These are phyloP conservation scores for Mycogone perniciosa DNA, from an alignment of 2,329 filamentous ascomycete species.

Conservation along the genomic window DNA sequence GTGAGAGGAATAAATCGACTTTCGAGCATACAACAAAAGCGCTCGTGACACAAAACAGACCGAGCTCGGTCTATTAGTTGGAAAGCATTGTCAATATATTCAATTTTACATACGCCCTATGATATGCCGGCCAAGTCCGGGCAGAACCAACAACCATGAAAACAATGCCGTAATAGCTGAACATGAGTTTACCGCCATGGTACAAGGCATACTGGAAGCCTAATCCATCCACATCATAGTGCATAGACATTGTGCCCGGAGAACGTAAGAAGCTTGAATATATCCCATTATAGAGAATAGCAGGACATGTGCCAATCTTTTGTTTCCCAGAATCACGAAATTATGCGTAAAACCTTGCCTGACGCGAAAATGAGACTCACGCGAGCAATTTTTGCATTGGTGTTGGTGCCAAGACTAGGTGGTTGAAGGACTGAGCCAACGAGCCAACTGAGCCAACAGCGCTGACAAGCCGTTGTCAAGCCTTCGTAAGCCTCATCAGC, in stretches of 20 bases:
- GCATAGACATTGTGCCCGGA: not conserved
- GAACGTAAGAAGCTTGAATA: not conserved
- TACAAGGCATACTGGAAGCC: not conserved
- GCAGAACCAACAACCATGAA: not conserved
- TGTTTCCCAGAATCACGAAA: not conserved
- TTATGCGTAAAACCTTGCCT: not conserved
- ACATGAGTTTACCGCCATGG: not conserved
- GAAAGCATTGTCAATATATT: no score
- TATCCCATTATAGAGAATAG: not conserved
- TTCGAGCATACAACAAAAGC: not conserved
- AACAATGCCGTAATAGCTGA: no score
- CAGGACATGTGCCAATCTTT: not conserved
- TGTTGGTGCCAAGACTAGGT: not conserved
- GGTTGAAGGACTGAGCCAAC: not conserved
- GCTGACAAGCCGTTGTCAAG: no score
- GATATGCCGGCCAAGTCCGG: no score
- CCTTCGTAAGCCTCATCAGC: not conserved
- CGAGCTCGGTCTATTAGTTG: not conserved
- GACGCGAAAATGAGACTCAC: not conserved
- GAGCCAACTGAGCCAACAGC: not conserved
- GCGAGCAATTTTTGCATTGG: not conserved
- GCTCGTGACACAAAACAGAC: conserved; percentile 6
- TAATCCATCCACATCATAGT: not conserved
- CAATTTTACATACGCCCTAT: no score
- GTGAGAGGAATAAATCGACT: not conserved